Base-by-base conservation (phyloP, 108 stramenopile species). In the Mediolabrus comicus region DNA sequence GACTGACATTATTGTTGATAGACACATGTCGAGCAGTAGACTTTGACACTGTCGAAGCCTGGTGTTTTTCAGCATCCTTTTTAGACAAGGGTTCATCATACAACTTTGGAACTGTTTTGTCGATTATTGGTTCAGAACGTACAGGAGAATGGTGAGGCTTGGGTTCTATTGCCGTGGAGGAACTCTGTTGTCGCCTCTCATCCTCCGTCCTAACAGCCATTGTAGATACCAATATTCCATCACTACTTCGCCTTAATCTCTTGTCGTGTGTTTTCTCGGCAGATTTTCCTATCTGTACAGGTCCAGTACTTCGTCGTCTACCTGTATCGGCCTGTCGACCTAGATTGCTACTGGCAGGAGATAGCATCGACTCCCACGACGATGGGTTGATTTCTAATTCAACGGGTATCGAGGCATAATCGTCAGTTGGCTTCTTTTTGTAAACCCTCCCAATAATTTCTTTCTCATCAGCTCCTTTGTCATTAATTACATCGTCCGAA, bases 401-500 rank as follows among this genome's bases (percentile, higher is more conserved):
- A 51, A 56, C 16, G 17, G 75, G 75, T 16, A 76, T 69, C 4
- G 55, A 63, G 56, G 7, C 26, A 52, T 56, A 59, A 38, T 64
- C 54, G 28, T 43, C 35, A 29, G 3, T 63, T 39, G 41, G 34
- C 8, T 41, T 43, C 41, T 56, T 30, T 38, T 53, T 68, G 36
- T 57, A 76, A 4, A 76, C 41, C 38, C 56, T 26, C 34, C 75
- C 75, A 16, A 53, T 53, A 32, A 76, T 38, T 58, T 75, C 53
- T 27, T 59, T 32, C 17, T 39, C n/a, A 24, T 49, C 53, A 6
- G 14, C 36, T 25, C 9, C 32, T 8, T 53, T 35, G 27, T 60
- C 33, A 16, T 29, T 30, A 10, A 17, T 19, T 17, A 10, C 60
- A 24, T 57, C 74, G 13, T 62, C 24, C 24, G 33, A n/a, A 17